Conservation (phyloP, 2,329 filamentous ascomycete species). For the Xylaria sp. region DNA sequence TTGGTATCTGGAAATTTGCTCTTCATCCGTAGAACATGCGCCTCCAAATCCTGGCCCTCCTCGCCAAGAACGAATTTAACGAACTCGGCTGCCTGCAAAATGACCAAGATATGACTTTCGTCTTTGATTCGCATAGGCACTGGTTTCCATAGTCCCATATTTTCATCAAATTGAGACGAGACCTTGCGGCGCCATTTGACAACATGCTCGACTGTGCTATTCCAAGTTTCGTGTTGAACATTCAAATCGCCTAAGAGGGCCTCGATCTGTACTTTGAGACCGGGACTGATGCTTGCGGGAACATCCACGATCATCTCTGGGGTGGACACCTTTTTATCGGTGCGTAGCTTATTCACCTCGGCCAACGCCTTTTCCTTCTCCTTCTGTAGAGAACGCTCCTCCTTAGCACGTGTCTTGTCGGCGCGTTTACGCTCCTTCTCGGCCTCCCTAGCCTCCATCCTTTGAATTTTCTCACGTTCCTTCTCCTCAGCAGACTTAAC, state of each 20-base stretch:
- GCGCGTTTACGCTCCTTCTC: constrained; percentile 66
- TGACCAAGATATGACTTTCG: constrained; percentile 70
- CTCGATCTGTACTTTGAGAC: constrained; percentile 58
- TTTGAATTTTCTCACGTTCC: constrained; percentile 56
- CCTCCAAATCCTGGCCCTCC: constrained; percentile 63
- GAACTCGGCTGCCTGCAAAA: constrained; percentile 72
- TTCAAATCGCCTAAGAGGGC: constrained; percentile 62
- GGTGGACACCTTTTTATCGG: constrained; percentile 77
- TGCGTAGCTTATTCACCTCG: constrained; percentile 77
- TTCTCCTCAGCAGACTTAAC: constrained; percentile 52
- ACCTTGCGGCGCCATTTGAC: constrained; percentile 77
- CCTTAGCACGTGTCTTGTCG: constrained; percentile 69
- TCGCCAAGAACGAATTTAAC: constrained; percentile 65
- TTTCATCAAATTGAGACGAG: constrained; percentile 69
- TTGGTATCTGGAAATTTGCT: constrained; percentile 62
- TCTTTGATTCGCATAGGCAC: constrained; percentile 60
- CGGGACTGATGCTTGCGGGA: constrained; percentile 64
- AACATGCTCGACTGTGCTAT: constrained; percentile 61
- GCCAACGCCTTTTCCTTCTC: constrained; percentile 72
- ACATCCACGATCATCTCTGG: constrained; percentile 83
- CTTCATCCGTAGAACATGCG: constrained; percentile 67
- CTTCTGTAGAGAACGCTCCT: constrained; percentile 71
- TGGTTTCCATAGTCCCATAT: constrained; percentile 72
- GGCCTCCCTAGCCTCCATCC: constrained; percentile 60
- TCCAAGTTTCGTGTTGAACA: constrained; percentile 58